Percentiles rank a stretch among this genome's conserved stretches.
phyloP scores from a whole-genome alignment of 2,329 filamentous ascomycete species.

The Trichoderma sp. region DNA sequence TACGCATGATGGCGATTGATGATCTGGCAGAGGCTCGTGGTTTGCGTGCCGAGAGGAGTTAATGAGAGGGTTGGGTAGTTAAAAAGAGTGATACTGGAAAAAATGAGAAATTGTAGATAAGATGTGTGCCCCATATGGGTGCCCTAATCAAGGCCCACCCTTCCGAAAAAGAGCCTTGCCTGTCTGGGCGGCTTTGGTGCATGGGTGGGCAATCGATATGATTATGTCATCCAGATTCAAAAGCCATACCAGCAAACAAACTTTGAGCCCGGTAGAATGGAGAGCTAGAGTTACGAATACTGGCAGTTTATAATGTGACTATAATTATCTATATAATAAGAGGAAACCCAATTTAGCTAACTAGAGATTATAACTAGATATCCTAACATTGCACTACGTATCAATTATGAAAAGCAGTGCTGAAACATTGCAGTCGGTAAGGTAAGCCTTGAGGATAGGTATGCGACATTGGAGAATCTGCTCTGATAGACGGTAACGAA shows the following conservation, averaged over 20 bases:
- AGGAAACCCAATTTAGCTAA: too few species aligned
- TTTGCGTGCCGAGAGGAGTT: constrained; percentile 48
- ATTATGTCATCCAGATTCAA: constrained; percentile 2
- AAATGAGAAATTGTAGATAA: constrained; percentile 31
- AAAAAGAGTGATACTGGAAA: constrained; percentile 13
- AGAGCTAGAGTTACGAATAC: neutral
- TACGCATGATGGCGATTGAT: constrained; percentile 52
- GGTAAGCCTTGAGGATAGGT: neutral
- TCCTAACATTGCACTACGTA: neutral
- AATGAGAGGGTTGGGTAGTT: constrained; percentile 20
- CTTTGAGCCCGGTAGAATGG: neutral
- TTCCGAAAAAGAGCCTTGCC: neutral
- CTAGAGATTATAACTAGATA: too few species aligned
- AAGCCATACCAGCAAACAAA: neutral
- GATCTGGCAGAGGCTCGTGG: constrained; percentile 50
- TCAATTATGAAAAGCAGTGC: neutral
- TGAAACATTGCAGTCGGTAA: neutral
- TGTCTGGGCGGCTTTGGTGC: neutral
- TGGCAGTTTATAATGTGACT: neutral
- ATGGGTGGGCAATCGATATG: too few species aligned
- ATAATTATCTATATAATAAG: too few species aligned
- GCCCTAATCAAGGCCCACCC: constrained; percentile 40
- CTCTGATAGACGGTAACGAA: neutral
- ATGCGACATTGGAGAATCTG: neutral
- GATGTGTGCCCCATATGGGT: constrained; percentile 42